Evolutionary conservation across 1,284 basidiomycete species (phyloP), one percentile per base, ranked within the genome.

Genomic region (Vanrija sp.): DNA sequence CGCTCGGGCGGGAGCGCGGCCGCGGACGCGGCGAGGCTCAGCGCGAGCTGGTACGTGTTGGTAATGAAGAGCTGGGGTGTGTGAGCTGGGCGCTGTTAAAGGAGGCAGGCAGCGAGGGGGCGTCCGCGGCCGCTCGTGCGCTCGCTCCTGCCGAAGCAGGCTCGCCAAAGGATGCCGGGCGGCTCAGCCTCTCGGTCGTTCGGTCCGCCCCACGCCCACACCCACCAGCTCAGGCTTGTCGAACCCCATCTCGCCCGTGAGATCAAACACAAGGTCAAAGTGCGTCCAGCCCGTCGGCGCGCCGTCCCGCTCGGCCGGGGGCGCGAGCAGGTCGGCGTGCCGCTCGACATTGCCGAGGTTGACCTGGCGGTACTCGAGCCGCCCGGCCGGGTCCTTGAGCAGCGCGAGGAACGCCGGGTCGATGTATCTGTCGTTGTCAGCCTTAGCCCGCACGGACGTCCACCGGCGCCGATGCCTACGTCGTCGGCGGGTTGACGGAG

Each of bases 401-500:
- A 89, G 78, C 47, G 84, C 79, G 42, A 84, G 83, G 68, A 93
- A 92, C 57, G 86, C 83, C 26, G 83, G 78, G 34, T 91, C 90
- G 61, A 92, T 80, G 75, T 92, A 92, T 38, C 89, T 91, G 65
- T 3, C 3, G 40, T 40, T 3, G 45, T 53, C 40, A 54, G 48
- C 34, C 19, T 1, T 12, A 19, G n/a, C 3, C 3, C 39, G 39
- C 39, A 19, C 44, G 57, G 44, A 47, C 54, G 44, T 78, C 86
- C n/a, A n/a, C n/a, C n/a, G n/a, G n/a, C n/a, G n/a, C n/a, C n/a
- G n/a, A n/a, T n/a, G n/a, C n/a, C 66, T 71, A 91, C 86, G 89
- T 92, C 51, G 90, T 91, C n/a, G 91, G 82, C 6, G 91, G 91
- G 15, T 78, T 68, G 39, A 93, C 87, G 21, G 88, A 89, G 74